Base-by-base conservation (phyloP, 2,329 filamentous ascomycete genomes). In the Alternaria novae-zelandiae region DNA sequence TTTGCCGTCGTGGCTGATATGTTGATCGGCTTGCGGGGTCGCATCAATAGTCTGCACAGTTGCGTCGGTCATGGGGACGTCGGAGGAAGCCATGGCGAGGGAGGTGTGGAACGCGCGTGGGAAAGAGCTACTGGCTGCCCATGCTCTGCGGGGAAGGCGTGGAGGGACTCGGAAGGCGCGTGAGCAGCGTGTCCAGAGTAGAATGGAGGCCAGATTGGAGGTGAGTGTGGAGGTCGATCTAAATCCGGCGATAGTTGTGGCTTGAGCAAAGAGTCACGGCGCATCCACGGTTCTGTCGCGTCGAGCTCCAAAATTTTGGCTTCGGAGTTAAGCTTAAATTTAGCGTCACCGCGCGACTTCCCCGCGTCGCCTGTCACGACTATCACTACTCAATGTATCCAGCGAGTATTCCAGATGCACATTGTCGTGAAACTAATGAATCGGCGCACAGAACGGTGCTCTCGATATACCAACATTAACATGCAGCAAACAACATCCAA, bases 1-100 rank as follows among this genome's bases (percentile, higher is more conserved):
- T 57, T 83, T 85, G 12, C 82, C 86, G 44, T 83, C 76, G 71
- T 88, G 84, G 26, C 59, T 70, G 43, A 82, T 73, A 21, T 54
- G 67, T 62, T 80, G 78, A 12, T 72, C 78, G 10, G 65, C 71
- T 46, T 67, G 57, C 8, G 79, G 79, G 4, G 58, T 55, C 28
- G 71, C 69, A 28, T 77, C 70, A 28, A 80, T 75, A 2, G 70
- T 69, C 17, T 69, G 64, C n/a, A 50, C 30, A 15, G 59, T 44
- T 13, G 63, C 25, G 6, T 69, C 67, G 17, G 68, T 41, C 65
- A 69, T 70, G 8, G 64, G 26, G 26, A 65, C 57, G 41, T 63
- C 47, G 44, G 54, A 36, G 54, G 68, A 57, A 26, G 71, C 55
- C 71, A 74, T 74, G 26, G 49, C 61, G 55, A 57, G 60, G 23